Evolutionary conservation across 257 asterid genomes (phyloP).

Genomic region (Solanum medicagineum): DNA sequence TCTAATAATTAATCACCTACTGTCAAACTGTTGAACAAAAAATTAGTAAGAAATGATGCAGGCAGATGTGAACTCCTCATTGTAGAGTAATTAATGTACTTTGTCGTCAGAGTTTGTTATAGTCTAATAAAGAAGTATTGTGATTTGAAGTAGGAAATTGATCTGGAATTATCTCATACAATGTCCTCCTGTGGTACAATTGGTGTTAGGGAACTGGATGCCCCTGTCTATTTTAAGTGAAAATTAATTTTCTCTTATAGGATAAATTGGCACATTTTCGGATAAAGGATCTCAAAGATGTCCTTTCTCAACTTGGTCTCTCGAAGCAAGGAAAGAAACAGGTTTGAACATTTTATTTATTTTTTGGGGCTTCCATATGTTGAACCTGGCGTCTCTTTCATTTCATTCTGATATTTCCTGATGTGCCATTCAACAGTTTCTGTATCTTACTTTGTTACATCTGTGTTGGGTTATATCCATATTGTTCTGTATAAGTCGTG

Average conservation of each 20-base stretch:
- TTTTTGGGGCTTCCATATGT: background rate
- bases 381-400: background rate
- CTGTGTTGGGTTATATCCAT: background rate
- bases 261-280: conserved; percentile 81
- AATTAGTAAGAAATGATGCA: background rate
- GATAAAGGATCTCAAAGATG: conserved; percentile 93
- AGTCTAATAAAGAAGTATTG: background rate
- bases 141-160: background rate
- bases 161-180: background rate
- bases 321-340: conserved; percentile 98
- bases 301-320: conserved; percentile 70
- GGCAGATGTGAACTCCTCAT: background rate
- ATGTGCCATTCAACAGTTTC: background rate
- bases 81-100: background rate
- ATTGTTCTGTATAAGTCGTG: background rate
- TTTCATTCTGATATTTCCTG: background rate
- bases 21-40: background rate
- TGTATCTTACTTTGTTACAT: background rate
- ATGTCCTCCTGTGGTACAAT: background rate
- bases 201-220: background rate
- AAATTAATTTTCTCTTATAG: conserved; percentile 24
- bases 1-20: background rate
- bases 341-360: conserved; percentile 30
- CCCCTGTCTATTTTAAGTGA: background rate
- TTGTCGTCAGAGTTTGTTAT: background rate